Conservation (phyloP, 148 eudicot genomes). For the Spergularia bocconei region DNA sequence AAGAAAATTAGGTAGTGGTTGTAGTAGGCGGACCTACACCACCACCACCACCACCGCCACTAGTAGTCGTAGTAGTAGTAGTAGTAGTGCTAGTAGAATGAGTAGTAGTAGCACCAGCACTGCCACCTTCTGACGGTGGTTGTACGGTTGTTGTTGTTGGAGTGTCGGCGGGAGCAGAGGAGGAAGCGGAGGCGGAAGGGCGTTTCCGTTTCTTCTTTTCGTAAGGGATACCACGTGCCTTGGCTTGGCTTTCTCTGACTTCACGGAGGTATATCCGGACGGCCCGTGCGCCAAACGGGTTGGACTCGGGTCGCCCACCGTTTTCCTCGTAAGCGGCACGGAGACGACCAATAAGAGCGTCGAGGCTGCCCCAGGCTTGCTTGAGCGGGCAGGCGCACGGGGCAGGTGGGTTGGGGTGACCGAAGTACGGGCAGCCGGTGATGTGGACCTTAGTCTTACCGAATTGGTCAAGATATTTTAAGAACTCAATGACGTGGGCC, state of each 20-base stretch:
- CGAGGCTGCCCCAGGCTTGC: conserved; percentile 76
- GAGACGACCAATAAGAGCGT: conserved; percentile 65
- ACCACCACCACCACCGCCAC: too few relatives aligned
- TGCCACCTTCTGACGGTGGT: conserved; percentile 1
- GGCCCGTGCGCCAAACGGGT: conserved; percentile 55
- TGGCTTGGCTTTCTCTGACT: conserved; percentile 47
- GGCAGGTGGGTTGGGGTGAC: conserved; percentile 61
- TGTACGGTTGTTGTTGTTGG: not conserved
- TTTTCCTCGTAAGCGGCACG: conserved; percentile 69
- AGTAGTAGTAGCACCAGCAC: conserved; percentile 1
- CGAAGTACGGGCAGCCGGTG: conserved; percentile 54
- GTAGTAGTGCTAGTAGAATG: not conserved
- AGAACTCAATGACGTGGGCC: conserved; percentile 70
- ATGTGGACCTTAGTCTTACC: conserved; percentile 73
- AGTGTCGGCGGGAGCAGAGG: not conserved
- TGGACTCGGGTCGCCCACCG: conserved; percentile 51
- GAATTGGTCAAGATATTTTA: conserved; percentile 68
- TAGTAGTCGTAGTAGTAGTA: conserved; percentile 1
- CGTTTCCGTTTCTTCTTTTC: conserved; percentile 65
- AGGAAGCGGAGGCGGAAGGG: not conserved
- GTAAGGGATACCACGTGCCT: conserved; percentile 54
- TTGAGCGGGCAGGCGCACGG: conserved; percentile 63
- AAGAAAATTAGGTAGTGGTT: conserved; percentile 22
- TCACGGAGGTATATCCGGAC: conserved; percentile 49
- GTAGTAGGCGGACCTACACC: conserved; percentile 12